Conservation (phyloP, 2,329 filamentous ascomycete genomes). For the Aspergillaceae sp. region DNA sequence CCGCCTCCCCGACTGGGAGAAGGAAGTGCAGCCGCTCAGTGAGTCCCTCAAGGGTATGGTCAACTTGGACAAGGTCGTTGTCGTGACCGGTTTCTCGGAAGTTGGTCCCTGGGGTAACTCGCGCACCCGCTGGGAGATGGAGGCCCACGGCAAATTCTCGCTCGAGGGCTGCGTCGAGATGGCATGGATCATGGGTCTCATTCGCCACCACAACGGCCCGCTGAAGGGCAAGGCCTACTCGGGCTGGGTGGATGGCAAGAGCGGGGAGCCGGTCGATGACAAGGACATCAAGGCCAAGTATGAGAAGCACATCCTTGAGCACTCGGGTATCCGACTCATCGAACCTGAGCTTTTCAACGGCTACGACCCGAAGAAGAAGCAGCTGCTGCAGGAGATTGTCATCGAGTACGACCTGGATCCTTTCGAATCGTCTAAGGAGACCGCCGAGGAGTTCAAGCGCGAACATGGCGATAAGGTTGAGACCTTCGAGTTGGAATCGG, state of each 20-base stretch:
- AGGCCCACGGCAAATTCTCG: slow-evolving; percentile 91
- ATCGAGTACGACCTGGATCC: slow-evolving; percentile 95
- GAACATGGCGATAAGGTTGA: slow-evolving; percentile 97
- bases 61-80: slow-evolving; percentile 93
- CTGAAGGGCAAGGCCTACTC: slow-evolving; percentile 96
- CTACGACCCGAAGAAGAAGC: slow-evolving; percentile 97
- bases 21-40: slow-evolving; percentile 81
- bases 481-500: slow-evolving; percentile 91
- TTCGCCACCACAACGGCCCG: slow-evolving; percentile 95
- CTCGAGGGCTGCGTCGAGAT: slow-evolving; percentile 97
- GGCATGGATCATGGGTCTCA: slow-evolving; percentile 99
- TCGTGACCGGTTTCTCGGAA: slow-evolving; percentile 93
- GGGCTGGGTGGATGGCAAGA: slow-evolving; percentile 91
- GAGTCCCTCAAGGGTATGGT: slow-evolving; percentile 92
- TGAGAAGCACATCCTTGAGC: slow-evolving; percentile 91
- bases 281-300: slow-evolving; percentile 98
- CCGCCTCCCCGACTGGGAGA: slow-evolving; percentile 79
- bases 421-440: slow-evolving; percentile 95
- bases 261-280: slow-evolving; percentile 90
- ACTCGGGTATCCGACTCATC: slow-evolving; percentile 93
- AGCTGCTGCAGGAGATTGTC: slow-evolving; percentile 93
- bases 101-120: slow-evolving; percentile 87
- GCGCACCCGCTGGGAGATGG: slow-evolving; percentile 98
- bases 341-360: slow-evolving; percentile 95
- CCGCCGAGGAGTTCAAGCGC: slow-evolving; percentile 91